Conservation (phyloP, 2,329 filamentous ascomycete genomes). For the Clarireedia sp. region DNA sequence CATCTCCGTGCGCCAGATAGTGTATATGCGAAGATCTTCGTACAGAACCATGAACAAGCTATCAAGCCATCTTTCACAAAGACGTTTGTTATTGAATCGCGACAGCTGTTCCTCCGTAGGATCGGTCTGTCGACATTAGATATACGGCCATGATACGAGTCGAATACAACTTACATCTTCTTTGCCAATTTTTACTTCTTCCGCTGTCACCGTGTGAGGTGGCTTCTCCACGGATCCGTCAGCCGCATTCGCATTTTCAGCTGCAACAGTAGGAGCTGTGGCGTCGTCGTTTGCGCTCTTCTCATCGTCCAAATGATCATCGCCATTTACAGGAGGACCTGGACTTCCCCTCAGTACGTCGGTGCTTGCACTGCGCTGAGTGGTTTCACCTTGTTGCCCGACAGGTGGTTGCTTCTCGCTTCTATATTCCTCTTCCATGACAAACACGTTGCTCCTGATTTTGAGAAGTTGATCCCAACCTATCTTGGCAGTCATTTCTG, state of each 20-base stretch:
- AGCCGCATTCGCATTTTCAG: slow-evolving; percentile 21
- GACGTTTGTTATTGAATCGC: slow-evolving; percentile 90
- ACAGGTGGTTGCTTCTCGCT: slow-evolving; percentile 67
- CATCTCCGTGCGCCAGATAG: slow-evolving; percentile 98
- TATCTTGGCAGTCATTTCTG: slow-evolving; percentile 92
- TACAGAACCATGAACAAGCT: slow-evolving; percentile 99
- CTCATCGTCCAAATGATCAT: slow-evolving; percentile 29
- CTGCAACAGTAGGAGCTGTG: slow-evolving; percentile 18
- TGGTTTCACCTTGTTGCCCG: slow-evolving; percentile 34
- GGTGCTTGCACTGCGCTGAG: slow-evolving; percentile 66
- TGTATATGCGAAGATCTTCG: slow-evolving; percentile 95
- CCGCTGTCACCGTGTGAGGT: slow-evolving; percentile 67
- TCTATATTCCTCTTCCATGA: slow-evolving; percentile 98
- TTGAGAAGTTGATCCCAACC: slow-evolving; percentile 95
- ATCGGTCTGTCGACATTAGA: slow-evolving; percentile 40
- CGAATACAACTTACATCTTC: slow-evolving; percentile 50
- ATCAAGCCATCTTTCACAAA: slow-evolving; percentile 96
- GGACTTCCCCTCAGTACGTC: slow-evolving; percentile 69
- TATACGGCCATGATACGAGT: slow-evolving; percentile 17
- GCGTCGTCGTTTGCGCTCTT: slow-evolving; percentile 28
- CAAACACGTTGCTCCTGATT: slow-evolving; percentile 93
- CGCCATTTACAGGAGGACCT: slow-evolving; percentile 41
- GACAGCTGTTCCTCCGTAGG: slow-evolving; percentile 68
- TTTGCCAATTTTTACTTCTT: slow-evolving; percentile 65
- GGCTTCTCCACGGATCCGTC: slow-evolving; percentile 62